Base-by-base conservation (phyloP, 2,329 filamentous ascomycete genomes). In the Fusarium multiceps region DNA sequence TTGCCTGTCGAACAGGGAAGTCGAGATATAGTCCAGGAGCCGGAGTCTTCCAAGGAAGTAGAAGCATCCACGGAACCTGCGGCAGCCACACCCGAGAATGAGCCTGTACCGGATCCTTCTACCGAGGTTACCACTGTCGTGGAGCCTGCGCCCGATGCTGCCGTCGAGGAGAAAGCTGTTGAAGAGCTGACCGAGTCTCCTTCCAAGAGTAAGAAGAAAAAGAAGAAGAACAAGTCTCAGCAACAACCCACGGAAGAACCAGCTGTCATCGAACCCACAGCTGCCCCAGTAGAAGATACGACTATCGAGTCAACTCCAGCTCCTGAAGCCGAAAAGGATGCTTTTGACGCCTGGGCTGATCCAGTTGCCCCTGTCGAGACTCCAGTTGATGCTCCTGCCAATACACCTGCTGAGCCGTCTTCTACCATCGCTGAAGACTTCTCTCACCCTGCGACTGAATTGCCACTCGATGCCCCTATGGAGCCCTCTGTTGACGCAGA, bases 121-220 rank as follows among this genome's bases (percentile, higher is more conserved):
- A 12, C 34, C 23, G 34, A 63, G 40, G 16, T 40, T 28, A 41
- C 60, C 32, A 7, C 37, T 18, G 43, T 25, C 32, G 5, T 37
- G 11, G 56, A 73, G 48, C 50, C 73, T 49, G 49, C 67, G 66
- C 55, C 61, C 41, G 34, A 75, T 14, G 16, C 43, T 32, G 55
- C 34, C n/a, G 20, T 27, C 9, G n/a, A 49, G 16, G 63, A 68
- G n/a, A 34, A 27, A 13, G 54, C 34, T 5, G 40, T 23, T 14
- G 56, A 56, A 28, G 63, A 68, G 25, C 34, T 50, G 23, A 21
- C 25, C 8, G 56, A 57, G 20, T 48, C 67, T 40, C 67, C 55
- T 20, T 55, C 65, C 4, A 72, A 74, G 59, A 71, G 56, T 49
- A 75, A 73, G 59, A 75, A 74, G 59, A 73, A 70, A 54, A 75